Percentiles rank a stretch among this genome's conserved stretches.
These are phyloP conservation scores for Coemansia sp. DNA, from an alignment of 192 early-diverging fungal genomes.

Conservation along the genomic window DNA sequence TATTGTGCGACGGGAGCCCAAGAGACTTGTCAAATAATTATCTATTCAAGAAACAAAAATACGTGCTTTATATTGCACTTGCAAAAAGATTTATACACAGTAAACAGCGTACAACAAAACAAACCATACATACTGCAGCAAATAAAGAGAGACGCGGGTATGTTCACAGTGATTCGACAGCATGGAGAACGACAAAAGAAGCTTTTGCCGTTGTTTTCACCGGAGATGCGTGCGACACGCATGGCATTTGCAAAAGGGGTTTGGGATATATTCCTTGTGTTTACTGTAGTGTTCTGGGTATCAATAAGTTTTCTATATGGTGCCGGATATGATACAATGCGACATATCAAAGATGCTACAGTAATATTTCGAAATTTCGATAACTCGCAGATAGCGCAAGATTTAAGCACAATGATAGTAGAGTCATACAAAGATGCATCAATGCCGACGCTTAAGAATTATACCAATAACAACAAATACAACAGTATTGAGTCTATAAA, in stretches of 20 bases:
- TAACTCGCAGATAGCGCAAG: constrained; percentile 12
- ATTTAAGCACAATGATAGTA: constrained; percentile 23
- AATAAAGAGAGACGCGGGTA: too few species aligned
- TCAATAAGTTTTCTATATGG: constrained; percentile 46
- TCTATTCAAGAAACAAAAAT: too few species aligned
- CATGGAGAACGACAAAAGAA: constrained; percentile 44
- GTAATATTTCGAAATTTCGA: constrained; percentile 42
- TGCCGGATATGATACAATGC: constrained; percentile 45
- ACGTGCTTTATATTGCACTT: too few species aligned
- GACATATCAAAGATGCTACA: constrained; percentile 42
- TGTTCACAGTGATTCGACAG: constrained; percentile 14
- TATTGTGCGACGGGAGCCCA: too few species aligned
- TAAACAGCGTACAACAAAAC: not conserved
- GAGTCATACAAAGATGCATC: constrained; percentile 13
- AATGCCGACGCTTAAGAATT: constrained; percentile 19
- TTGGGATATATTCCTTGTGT: constrained; percentile 33
- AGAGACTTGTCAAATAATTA: too few species aligned
- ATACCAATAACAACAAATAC: constrained; percentile 13
- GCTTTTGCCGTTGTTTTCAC: constrained; percentile 45
- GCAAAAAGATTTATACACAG: not conserved
- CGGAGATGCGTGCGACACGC: constrained; percentile 46
- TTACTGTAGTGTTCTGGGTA: constrained; percentile 50
- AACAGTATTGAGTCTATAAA: constrained; percentile 10
- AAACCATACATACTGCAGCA: not conserved
- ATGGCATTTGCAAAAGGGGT: constrained; percentile 48